These are phyloP conservation scores for Lachnellula suecica DNA, from an alignment of 2,329 filamentous ascomycete species.

Conservation along the genomic window DNA sequence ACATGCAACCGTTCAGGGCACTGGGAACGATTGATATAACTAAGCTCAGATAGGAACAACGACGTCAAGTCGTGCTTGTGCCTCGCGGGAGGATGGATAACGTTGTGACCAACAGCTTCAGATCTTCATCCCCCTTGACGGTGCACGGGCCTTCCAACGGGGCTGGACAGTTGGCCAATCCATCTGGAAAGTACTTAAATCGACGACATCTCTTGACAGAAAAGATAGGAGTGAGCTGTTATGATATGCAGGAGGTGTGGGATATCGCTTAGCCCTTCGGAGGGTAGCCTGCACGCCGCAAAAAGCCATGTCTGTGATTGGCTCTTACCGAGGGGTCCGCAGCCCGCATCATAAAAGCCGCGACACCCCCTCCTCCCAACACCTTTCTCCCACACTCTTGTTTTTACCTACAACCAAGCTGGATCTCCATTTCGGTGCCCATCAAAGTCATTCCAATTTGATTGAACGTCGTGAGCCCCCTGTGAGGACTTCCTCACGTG, in stretches of 20 bases:
- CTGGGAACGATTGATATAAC: too few relatives aligned
- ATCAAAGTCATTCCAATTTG: slow-evolving; percentile 25
- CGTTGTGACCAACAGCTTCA: background rate
- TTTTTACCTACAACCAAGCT: slow-evolving; percentile 14
- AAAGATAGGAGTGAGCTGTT: background rate
- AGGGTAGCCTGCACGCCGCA: slow-evolving; percentile 14
- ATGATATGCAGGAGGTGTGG: slow-evolving; percentile 5
- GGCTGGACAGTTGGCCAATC: background rate
- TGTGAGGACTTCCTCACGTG: slow-evolving; percentile 27
- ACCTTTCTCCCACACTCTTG: slow-evolving; percentile 30
- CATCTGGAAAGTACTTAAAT: background rate
- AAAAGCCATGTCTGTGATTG: slow-evolving; percentile 16
- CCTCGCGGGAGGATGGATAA: background rate
- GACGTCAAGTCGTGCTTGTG: background rate
- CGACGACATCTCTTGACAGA: background rate
- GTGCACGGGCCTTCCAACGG: background rate
- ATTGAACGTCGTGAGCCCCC: slow-evolving; percentile 18
- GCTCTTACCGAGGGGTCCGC: slow-evolving; percentile 7
- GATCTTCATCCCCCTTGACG: background rate
- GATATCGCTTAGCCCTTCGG: slow-evolving; percentile 20
- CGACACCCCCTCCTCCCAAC: slow-evolving; percentile 25
- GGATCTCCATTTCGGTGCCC: slow-evolving; percentile 15
- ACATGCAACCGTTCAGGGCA: too few relatives aligned
- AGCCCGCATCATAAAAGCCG: slow-evolving; percentile 26
- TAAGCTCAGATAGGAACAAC: background rate